A percentile compares a stretch with the other conserved stretches of the same genome.
These are phyloP conservation scores for Thermomucor indicae-seudaticae DNA, from an alignment of 371 early-diverging fungal species.

Conservation along the genomic window DNA sequence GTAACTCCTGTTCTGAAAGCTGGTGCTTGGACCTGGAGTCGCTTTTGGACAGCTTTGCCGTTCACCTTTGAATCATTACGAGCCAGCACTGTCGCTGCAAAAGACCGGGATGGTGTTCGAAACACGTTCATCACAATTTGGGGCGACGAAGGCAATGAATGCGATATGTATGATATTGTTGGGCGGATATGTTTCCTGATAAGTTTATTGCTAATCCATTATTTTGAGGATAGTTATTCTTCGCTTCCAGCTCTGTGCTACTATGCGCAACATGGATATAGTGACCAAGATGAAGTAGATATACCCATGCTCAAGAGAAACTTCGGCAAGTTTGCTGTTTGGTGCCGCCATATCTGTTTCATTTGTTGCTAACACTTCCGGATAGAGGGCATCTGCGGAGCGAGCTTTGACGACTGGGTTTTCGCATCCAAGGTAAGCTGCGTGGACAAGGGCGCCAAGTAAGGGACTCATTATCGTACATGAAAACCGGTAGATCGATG, in stretches of 20 bases:
- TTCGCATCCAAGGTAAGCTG: conserved; percentile 57
- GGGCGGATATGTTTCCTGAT: background rate
- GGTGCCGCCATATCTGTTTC: background rate
- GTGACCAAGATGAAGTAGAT: conserved; percentile 56
- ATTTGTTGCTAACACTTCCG: background rate
- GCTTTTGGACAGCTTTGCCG: conserved; percentile 78
- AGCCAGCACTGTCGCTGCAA: conserved; percentile 73
- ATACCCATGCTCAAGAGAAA: conserved; percentile 47
- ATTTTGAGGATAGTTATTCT: conserved; percentile 41
- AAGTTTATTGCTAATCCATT: background rate
- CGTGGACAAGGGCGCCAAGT: too few relatives aligned
- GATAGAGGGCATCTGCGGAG: conserved; percentile 74
- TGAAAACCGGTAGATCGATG: conserved; percentile 63
- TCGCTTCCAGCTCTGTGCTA: conserved; percentile 73
- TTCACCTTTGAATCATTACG: conserved; percentile 77
- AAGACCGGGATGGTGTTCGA: conserved; percentile 52
- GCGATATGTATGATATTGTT: conserved; percentile 55
- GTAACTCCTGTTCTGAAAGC: conserved; percentile 10
- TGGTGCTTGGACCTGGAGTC: conserved; percentile 83
- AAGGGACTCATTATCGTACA: too few relatives aligned
- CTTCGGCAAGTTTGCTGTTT: conserved; percentile 45
- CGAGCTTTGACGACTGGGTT: conserved; percentile 69
- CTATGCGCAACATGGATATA: conserved; percentile 75
- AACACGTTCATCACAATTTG: conserved; percentile 81
- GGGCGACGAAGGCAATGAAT: conserved; percentile 93